Evolutionary conservation across 2,329 filamentous ascomycete species (phyloP), one percentile per base, ranked within the genome.

Genomic region (Colletotrichum limetticola): DNA sequence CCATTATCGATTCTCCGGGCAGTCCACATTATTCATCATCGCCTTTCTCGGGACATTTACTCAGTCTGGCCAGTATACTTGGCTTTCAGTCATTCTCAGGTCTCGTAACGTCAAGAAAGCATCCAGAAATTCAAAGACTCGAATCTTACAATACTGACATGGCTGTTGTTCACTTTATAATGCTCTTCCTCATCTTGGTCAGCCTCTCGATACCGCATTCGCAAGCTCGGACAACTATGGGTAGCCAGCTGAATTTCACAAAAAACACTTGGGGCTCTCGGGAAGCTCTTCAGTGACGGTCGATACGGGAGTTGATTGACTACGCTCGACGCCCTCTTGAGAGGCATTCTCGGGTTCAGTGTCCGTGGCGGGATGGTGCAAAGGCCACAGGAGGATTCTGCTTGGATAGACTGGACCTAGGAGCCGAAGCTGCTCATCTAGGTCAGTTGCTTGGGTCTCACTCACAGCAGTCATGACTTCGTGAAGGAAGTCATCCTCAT

Each of bases 341-440:
- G 42, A 49, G 19, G 42, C 19, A 49, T 49, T 49, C 7, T 22
- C 42, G 7, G 19, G 19, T 5, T 49, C 42, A 49, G 2, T 49
- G 4, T 49, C 19, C 19, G 19, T 22, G 42, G 19, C 1, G 14
- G 19, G 28, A 19, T 67, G 63, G 5, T 35, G 57, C 16, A 71
- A 57, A 2, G 63, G 49, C 68, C 68, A 71, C 5, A 71, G 49
- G 2, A 71, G 49, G 2, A 71, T 67, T 7, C 35, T 37, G 32
- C 68, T 67, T 0, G 68, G 56, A 12, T 35, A 37, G 1, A 19
- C n/a, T 12, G 24, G 12, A 19, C 28, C 46, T 26, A 49, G 22
- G 5, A 26, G 26, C 5, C 57, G 46, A 16, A 71, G 56, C 11
- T 67, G 68, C 24, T 71, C 68, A 5, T 71, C 63, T 9, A 71